Evolutionary conservation across 1,139 yeast genomes (phyloP), one percentile per base, ranked within the genome.

Genomic region (Suhomyces bokatorum): DNA sequence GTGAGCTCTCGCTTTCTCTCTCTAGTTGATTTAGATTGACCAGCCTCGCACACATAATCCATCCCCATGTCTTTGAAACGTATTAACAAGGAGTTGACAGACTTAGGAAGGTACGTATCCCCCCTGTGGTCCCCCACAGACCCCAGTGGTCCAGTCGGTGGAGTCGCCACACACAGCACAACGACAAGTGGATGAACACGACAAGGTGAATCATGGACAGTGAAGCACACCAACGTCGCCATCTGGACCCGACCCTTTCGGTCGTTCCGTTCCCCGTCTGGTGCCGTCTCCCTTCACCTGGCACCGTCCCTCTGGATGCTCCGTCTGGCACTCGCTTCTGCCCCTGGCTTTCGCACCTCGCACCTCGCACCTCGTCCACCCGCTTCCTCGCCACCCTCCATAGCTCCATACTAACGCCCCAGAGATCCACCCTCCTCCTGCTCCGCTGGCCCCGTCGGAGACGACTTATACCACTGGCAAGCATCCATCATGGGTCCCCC

Each of bases 371-470:
- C 9, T 20, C 24, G 24, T 20, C 24, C 24, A 6, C 20, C 20
- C 5, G 20, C 24, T 17, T 17, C 24, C 24, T 20, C 24, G 24
- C 24, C 24, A 20, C 24, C 29, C 29, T 10, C 29, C 29, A 3
- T 27, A 13, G 30, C 24, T n/a, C 12, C 13, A 13, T 40, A 40
- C 43, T 40, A 40, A 40, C 43, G 5, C 12, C 8, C 9, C 54
- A 88, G 96, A 80, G 99, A 93, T 68, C 99, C 99, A 54, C 99
- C 99, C 62, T 88, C 98, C 49, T 90, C 97, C 41, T 95, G 99
- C 73, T 90, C 98, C 34, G 99, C 99, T 10, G 99, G 99, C 42
- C 99, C 99, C 60, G 95, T 89, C 42, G 97, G 97, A 45, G 98
- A 93, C 62, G 96, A 89, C 65, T 77, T 89, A 65, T 89, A 85